phyloP scores from a whole-genome alignment of 2,329 filamentous ascomycete genomes.

The Neofusicoccum laricinum region DNA sequence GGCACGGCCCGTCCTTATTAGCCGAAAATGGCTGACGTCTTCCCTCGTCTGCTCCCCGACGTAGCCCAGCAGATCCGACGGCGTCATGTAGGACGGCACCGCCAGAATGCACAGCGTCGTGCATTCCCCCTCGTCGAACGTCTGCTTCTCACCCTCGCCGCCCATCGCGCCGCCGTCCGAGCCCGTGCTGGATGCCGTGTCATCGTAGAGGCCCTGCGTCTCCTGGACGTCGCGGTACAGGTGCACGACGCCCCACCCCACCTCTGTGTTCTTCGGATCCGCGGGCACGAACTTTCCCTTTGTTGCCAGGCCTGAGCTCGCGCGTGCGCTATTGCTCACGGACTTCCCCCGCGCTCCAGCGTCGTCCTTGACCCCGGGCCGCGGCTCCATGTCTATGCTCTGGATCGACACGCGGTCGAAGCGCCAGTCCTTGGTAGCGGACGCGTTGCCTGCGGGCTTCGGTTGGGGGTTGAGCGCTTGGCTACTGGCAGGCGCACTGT shows the following conservation, averaged over 20 bases:
- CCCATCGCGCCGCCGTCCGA: conserved; percentile 30
- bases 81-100: conserved; percentile 89
- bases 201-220: conserved; percentile 59
- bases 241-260: conserved; percentile 91
- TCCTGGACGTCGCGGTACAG: conserved; percentile 85
- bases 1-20: conserved; percentile 84
- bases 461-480: neutral
- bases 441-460: neutral
- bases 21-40: conserved; percentile 87
- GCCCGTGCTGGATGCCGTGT: conserved; percentile 40
- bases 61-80: conserved; percentile 86
- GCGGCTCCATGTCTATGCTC: conserved; percentile 68
- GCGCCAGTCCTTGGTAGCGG: conserved; percentile 65
- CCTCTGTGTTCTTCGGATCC: conserved; percentile 67
- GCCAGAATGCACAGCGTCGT: conserved; percentile 91
- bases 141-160: conserved; percentile 17
- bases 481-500: neutral
- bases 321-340: conserved; percentile 27
- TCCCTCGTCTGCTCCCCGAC: conserved; percentile 83
- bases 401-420: conserved; percentile 77
- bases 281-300: conserved; percentile 77
- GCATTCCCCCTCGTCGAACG: conserved; percentile 61
- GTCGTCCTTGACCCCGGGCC: conserved; percentile 29
- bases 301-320: conserved; percentile 63
- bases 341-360: conserved; percentile 32